Conservation (phyloP, 352 stramenopile species). For the Phytopythium delawarense region DNA sequence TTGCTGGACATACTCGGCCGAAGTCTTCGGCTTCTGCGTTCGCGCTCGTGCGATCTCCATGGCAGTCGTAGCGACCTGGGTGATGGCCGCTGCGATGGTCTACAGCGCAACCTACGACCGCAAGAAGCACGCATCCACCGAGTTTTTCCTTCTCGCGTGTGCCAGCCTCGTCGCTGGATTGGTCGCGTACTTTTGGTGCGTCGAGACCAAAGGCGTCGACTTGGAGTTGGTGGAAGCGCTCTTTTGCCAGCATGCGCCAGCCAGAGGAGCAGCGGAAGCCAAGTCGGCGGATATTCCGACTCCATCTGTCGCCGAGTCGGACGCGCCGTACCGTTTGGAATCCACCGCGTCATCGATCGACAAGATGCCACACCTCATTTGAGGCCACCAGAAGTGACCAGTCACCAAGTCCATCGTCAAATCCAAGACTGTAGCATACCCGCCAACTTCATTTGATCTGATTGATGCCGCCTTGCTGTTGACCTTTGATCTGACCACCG, state of each 20-base stretch:
- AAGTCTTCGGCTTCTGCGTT: conserved; percentile 53
- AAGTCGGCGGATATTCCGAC: conserved; percentile 3
- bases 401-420: neutral
- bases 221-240: conserved; percentile 41
- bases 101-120: neutral
- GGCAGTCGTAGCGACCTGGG: conserved; percentile 34
- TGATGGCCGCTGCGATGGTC: conserved; percentile 27
- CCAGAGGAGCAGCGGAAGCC: neutral
- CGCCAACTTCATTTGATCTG: neutral
- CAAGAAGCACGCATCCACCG: neutral
- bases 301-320: conserved; percentile 1
- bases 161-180: neutral
- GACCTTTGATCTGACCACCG: neutral
- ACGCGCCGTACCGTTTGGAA: conserved; percentile 1
- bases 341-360: neutral
- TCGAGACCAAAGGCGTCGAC: conserved; percentile 43
- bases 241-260: conserved; percentile 42
- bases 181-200: conserved; percentile 4
- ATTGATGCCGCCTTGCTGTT: neutral
- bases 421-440: neutral
- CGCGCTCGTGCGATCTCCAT: conserved; percentile 38
- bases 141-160: conserved; percentile 1
- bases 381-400: neutral
- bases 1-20: conserved; percentile 54
- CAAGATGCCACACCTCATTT: conserved; percentile 3